Evolutionary conservation across 768 basidiomycete genomes (phyloP), one percentile per base, ranked within the genome.

Genomic region (Lyophyllum semitale): DNA sequence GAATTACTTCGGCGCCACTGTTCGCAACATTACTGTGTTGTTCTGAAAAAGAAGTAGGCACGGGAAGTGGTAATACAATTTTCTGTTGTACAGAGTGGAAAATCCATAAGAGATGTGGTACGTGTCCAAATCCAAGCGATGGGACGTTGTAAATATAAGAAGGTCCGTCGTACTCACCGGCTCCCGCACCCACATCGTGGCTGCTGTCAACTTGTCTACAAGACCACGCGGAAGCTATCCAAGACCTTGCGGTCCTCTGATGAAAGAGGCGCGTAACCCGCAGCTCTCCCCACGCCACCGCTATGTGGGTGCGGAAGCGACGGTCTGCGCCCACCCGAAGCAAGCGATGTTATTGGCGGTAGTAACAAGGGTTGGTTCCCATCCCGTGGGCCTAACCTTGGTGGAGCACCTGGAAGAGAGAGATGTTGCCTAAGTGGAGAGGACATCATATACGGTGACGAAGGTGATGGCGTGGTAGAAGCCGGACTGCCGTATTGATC

Each of bases 221-320:
- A 66, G 23, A 77, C 75, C 41, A 85, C 76, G 41, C 80, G 80
- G 63, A 87, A 80, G 42, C 81, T 79, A 58, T 77, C 77, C 51
- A 87, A 65, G n/a, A 76, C 81, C 51, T 83, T 76, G 53, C 77
- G 79, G 66, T 87, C 85, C 64, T 87, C 85, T 43, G 79, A 71
- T 9, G 83, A 84, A 46, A 73, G 74, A 58, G 70, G 75, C 29
- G 73, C 73, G 70, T 76, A 77, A 6, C 51, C 53, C 17, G 58
- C 40, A 6, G 53, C 23, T 45, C 51, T 49, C 30, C 45, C 33
- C 59, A 59, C 35, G 66, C 56, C 26, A 61, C 63, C 29, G 57
- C 58, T 33, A 68, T 72, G 33, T 69, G 70, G 37, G 68, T 71
- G n/a, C 69, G 59, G 38, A 54, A 63, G 25, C 55, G 33, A 41